These are phyloP conservation scores for Corymbia maculata DNA, from an alignment of 345 rosid genomes.

Conservation along the genomic window DNA sequence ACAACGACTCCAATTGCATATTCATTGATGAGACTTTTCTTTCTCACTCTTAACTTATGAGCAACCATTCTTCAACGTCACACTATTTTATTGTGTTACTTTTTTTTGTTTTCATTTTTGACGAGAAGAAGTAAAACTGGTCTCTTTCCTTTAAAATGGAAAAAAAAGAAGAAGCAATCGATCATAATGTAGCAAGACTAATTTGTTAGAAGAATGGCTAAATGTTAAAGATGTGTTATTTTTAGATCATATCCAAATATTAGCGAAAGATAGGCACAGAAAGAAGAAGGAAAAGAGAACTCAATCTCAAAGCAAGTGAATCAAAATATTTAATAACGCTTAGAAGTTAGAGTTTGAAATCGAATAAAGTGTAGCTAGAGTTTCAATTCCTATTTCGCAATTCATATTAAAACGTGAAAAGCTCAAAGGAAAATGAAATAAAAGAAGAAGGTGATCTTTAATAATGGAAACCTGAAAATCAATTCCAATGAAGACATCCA, in stretches of 20 bases:
- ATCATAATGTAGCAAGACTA: neutral
- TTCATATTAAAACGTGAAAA: neutral
- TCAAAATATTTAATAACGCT: neutral
- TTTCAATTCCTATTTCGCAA: neutral
- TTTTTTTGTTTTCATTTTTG: too few species aligned
- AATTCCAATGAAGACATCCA: neutral
- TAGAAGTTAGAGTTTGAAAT: neutral
- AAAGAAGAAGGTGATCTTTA: neutral
- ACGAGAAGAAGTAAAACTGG: too few species aligned
- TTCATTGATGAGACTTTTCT: neutral
- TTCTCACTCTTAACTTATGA: neutral
- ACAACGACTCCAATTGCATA: neutral
- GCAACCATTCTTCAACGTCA: neutral
- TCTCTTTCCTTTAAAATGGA: too few species aligned
- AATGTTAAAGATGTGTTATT: neutral
- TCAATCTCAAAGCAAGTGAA: neutral
- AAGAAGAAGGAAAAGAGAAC: neutral
- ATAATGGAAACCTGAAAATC: neutral
- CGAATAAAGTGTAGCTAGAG: neutral
- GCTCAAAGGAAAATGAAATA: neutral
- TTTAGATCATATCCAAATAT: neutral
- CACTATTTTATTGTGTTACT: neutral
- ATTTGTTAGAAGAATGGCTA: neutral
- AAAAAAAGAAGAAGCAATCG: neutral
- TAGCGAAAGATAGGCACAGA: neutral